phyloP scores from a whole-genome alignment of 805 yeast genomes.

The Tetrapisispora pingtungensis region DNA sequence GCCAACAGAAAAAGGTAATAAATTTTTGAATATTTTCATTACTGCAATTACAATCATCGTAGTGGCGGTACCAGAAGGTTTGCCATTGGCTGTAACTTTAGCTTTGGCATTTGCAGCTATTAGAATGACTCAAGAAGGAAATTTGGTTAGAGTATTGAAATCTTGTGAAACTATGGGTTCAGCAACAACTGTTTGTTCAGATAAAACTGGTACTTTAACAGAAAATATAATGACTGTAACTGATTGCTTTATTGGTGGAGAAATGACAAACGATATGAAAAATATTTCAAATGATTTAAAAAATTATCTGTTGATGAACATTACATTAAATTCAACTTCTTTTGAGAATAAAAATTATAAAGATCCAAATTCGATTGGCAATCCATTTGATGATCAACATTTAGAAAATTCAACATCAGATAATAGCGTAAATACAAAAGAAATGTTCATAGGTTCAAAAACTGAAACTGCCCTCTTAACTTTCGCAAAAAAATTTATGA shows the following conservation, averaged over 20 bases:
- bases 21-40: slow-evolving; percentile 75
- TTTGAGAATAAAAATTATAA: slow-evolving; percentile 51
- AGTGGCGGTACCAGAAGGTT: slow-evolving; percentile 99
- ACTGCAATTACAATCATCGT: slow-evolving; percentile 88
- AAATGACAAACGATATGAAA: slow-evolving; percentile 26
- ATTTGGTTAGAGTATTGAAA: slow-evolving; percentile 83
- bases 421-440: slow-evolving; percentile 25
- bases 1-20: slow-evolving; percentile 71
- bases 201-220: slow-evolving; percentile 94
- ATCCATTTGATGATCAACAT: slow-evolving; percentile 1
- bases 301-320: slow-evolving; percentile 40
- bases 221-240: slow-evolving; percentile 91
- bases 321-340: slow-evolving; percentile 77
- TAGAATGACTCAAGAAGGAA: slow-evolving; percentile 94
- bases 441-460: slow-evolving; percentile 79
- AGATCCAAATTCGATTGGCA: background rate
- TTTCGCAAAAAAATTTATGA: slow-evolving; percentile 51
- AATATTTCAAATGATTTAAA: slow-evolving; percentile 11
- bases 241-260: slow-evolving; percentile 54
- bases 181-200: slow-evolving; percentile 94
- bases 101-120: slow-evolving; percentile 98
- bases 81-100: slow-evolving; percentile 93
- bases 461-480: slow-evolving; percentile 84
- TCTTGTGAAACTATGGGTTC: slow-evolving; percentile 99
- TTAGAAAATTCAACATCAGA: background rate